Conservation (phyloP, 129 eudicot genomes). For the Calendula officinalis region DNA sequence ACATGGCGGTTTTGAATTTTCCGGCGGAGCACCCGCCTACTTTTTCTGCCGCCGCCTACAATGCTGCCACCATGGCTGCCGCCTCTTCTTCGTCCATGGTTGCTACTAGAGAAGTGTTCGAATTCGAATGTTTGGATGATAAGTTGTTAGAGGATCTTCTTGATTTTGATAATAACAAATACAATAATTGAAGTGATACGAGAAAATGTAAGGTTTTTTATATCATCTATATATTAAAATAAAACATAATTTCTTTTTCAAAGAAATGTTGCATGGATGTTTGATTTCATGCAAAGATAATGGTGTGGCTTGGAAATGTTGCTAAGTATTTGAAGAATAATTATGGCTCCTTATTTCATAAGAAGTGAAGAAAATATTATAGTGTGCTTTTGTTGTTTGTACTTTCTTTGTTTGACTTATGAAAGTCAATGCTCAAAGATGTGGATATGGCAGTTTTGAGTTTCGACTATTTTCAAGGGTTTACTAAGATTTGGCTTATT, state of each 20-base stretch:
- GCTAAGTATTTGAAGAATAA: constrained; percentile 20
- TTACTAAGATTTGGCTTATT: neutral
- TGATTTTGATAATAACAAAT: constrained; percentile 26
- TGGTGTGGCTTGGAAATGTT: neutral
- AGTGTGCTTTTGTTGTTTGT: constrained; percentile 19
- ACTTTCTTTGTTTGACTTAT: constrained; percentile 16
- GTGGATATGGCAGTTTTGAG: constrained; percentile 3
- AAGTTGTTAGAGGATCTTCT: constrained; percentile 51
- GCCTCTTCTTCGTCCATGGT: neutral
- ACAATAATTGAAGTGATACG: constrained; percentile 19
- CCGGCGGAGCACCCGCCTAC: constrained; percentile 46
- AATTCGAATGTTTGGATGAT: neutral
- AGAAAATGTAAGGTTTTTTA: constrained; percentile 14
- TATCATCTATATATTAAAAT: constrained; percentile 4
- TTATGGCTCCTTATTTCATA: constrained; percentile 7
- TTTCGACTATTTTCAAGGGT: constrained; percentile 15
- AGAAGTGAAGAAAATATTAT: constrained; percentile 8
- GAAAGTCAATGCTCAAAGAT: constrained; percentile 18
- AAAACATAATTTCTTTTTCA: constrained; percentile 2
- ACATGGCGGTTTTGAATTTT: constrained; percentile 45
- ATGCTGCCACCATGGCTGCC: neutral
- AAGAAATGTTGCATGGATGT: constrained; percentile 24
- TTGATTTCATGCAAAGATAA: constrained; percentile 14
- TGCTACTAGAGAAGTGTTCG: constrained; percentile 33
- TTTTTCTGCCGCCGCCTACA: constrained; percentile 30